These are phyloP conservation scores for Postia placenta DNA, from an alignment of 768 basidiomycete species.

Conservation along the genomic window DNA sequence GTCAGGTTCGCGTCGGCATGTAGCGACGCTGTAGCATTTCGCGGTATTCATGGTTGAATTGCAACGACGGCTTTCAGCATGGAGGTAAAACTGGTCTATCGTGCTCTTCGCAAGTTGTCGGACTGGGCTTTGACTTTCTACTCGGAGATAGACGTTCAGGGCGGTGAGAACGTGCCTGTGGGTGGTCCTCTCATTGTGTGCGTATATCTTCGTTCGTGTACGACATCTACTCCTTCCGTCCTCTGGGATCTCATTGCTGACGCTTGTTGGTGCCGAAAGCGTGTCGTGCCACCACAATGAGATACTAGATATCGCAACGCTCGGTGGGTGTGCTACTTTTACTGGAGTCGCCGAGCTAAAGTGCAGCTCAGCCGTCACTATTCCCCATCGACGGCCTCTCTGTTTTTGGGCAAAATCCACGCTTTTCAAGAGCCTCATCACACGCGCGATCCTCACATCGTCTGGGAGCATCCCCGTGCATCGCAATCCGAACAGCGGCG, in stretches of 20 bases:
- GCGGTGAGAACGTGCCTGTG: slow-evolving; percentile 78
- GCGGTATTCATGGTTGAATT: not conserved
- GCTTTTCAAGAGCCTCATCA: slow-evolving; percentile 75
- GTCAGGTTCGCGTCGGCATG: not conserved
- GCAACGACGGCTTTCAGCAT: slow-evolving; percentile 17
- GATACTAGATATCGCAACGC: slow-evolving; percentile 80
- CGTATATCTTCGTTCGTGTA: slow-evolving; percentile 43
- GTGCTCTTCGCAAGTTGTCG: slow-evolving; percentile 52
- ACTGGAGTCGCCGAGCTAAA: too few relatives aligned
- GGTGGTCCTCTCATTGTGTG: slow-evolving; percentile 92
- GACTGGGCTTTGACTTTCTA: slow-evolving; percentile 78
- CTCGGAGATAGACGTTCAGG: slow-evolving; percentile 77
- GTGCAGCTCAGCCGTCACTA: slow-evolving; percentile 49
- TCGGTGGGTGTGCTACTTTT: slow-evolving; percentile 50
- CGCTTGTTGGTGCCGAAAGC: too few relatives aligned
- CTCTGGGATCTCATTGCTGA: too few relatives aligned
- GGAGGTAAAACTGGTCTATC: slow-evolving; percentile 52
- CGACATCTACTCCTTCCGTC: too few relatives aligned
- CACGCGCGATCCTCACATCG: slow-evolving; percentile 68
- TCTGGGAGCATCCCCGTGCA: slow-evolving; percentile 97
- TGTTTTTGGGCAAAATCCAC: slow-evolving; percentile 93
- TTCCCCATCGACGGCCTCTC: slow-evolving; percentile 75
- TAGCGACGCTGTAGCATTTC: not conserved
- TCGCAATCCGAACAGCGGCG: slow-evolving; percentile 43
- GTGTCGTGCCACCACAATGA: slow-evolving; percentile 72